Evolutionary conservation across 768 basidiomycete species (phyloP), one percentile per base, ranked within the genome.

Genomic region (Chiua virens): DNA sequence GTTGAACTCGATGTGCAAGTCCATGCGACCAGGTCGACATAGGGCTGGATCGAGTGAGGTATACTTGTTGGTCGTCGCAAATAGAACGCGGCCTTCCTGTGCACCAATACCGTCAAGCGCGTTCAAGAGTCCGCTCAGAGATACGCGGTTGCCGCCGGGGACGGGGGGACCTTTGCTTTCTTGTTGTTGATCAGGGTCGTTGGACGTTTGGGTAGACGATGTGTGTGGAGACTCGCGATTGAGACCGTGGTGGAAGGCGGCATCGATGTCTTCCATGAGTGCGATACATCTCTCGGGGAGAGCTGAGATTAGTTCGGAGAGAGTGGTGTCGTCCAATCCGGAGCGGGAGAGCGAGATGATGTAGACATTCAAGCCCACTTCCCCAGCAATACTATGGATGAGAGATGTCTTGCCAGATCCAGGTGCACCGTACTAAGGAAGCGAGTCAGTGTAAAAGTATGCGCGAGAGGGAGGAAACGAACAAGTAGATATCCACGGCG

Each of bases 251-350:
- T 71, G 71, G 68, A 91, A 87, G 3, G 87, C 89, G 3, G 84
- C 87, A 57, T 92, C 90, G 48, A 92, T 85, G 63, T 92, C 90
- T 65, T 92, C 89, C 81, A 92, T 89, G 32, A 92, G 74, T 5
- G 84, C 81, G 49, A 92, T 85, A 59, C 85, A 89, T 56, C 76
- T 75, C 50, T 82, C 76, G n/a, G 89, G 89, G 2, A 90, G 74
- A 2, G 75, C 72, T 9, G 78, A 73, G 52, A 89, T 80, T 38
- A 89, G 72, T 36, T 80, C 74, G 46, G 73, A 76, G 22, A 89
- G 77, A 8, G 69, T 64, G 2, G 73, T 71, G 62, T 90, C 89
- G 58, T 89, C 86, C 39, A 91, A 64, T 9, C 82, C 81, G 14
- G 68, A 56, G 18, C 80, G 78, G 4, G 86, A 82, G 8, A 90